Conservation (phyloP, 78 protist genomes). For the Emiliania huxleyi region DNA sequence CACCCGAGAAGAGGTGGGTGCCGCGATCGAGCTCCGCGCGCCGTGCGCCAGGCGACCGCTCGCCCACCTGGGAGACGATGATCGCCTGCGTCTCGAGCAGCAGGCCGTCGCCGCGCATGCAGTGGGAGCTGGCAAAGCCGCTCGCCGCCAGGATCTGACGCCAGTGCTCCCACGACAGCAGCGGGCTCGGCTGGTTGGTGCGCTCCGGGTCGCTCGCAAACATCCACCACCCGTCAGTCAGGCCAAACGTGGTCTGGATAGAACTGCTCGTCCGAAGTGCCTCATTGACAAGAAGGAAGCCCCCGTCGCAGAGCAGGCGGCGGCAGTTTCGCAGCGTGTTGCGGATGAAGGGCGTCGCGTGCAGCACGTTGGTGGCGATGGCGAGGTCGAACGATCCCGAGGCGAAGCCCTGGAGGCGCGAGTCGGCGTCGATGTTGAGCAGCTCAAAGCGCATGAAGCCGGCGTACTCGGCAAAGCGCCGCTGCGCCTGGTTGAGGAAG, state of each 20-base stretch:
- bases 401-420: not conserved
- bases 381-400: not conserved
- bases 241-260: not conserved
- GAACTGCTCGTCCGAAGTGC: not conserved
- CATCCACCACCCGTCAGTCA: slow-evolving; percentile 2
- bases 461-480: not conserved
- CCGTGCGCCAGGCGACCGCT: not conserved
- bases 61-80: not conserved
- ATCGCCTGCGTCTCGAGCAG: not conserved
- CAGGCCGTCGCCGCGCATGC: not conserved
- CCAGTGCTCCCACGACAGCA: not conserved
- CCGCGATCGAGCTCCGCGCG: not conserved
- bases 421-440: not conserved
- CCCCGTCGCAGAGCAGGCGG: not conserved
- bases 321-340: not conserved
- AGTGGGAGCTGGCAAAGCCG: not conserved
- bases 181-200: not conserved
- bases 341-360: not conserved
- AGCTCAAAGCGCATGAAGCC: not conserved
- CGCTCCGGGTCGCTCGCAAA: not conserved
- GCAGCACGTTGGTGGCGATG: not conserved
- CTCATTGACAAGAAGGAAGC: not conserved
- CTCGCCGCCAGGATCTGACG: not conserved
- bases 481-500: not conserved
- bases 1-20: not conserved